Conservation (phyloP, 805 yeast species). For the Debaryomyces hansenii region DNA sequence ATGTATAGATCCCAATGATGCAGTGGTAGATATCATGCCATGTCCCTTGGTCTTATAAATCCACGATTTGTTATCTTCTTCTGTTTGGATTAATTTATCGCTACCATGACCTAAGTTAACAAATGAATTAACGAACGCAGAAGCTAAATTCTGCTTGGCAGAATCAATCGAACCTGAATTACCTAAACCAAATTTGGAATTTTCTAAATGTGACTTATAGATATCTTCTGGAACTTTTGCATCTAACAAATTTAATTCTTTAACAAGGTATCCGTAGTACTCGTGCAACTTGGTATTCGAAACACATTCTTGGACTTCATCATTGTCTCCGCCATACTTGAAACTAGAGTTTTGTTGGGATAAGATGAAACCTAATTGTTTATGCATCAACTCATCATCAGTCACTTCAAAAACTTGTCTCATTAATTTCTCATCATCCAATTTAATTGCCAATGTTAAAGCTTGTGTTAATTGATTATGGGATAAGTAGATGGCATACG, state of each 20-base stretch:
- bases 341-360: constrained; percentile 85
- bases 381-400: constrained; percentile 68
- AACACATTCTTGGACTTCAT: constrained; percentile 78
- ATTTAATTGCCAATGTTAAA: constrained; percentile 79
- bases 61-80: constrained; percentile 74
- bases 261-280: constrained; percentile 74
- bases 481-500: constrained; percentile 77
- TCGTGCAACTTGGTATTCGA: constrained; percentile 78
- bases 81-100: constrained; percentile 77
- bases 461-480: constrained; percentile 88
- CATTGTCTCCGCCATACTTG: constrained; percentile 57
- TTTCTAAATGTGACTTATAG: constrained; percentile 87
- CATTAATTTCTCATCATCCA: constrained; percentile 79
- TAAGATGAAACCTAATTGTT: constrained; percentile 87
- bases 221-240: constrained; percentile 96
- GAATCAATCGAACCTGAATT: constrained; percentile 67
- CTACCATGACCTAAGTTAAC: constrained; percentile 88
- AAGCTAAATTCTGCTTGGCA: constrained; percentile 92
- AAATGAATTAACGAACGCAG: constrained; percentile 91
- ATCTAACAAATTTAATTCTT: constrained; percentile 83
- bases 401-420: constrained; percentile 81
- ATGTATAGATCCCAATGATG: constrained; percentile 83
- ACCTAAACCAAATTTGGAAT: constrained; percentile 56
- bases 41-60: constrained; percentile 87
- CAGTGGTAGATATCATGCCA: constrained; percentile 91